Percentiles rank a stretch among this genome's conserved stretches.
Evolutionary conservation across 148 eudicot genomes (phyloP).

Genomic region (Chenopodium berlandieri): DNA sequence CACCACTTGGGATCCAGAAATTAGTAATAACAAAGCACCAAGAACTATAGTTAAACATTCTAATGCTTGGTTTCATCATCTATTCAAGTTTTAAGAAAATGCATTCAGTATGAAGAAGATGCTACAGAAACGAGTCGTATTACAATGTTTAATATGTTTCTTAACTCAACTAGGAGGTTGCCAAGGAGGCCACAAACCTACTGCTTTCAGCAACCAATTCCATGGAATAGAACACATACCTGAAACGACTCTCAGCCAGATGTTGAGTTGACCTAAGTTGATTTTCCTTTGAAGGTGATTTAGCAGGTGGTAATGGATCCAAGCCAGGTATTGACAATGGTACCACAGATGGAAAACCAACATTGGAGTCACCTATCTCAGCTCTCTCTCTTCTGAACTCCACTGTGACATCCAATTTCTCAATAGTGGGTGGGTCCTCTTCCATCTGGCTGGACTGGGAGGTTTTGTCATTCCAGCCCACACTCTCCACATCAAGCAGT

Average conservation of each 20-base stretch:
- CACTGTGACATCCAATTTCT: slow-evolving; percentile 61
- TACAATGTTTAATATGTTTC: too few species aligned
- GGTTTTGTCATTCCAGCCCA: slow-evolving; percentile 28
- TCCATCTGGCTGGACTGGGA: slow-evolving; percentile 36
- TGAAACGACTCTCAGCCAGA: slow-evolving; percentile 61
- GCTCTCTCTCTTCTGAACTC: slow-evolving; percentile 40
- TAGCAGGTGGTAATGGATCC: slow-evolving; percentile 35
- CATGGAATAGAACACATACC: slow-evolving; percentile 38
- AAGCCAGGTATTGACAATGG: slow-evolving; percentile 51
- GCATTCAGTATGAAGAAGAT: not conserved
- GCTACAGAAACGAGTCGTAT: not conserved
- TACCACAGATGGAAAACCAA: slow-evolving; percentile 54
- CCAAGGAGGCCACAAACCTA: not conserved
- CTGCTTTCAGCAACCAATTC: not conserved
- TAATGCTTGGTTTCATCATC: not conserved
- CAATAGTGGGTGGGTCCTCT: slow-evolving; percentile 39
- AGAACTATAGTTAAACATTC: not conserved
- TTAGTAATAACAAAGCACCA: not conserved
- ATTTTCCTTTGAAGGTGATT: slow-evolving; percentile 29
- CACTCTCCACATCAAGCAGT: slow-evolving; percentile 41
- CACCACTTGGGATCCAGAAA: not conserved
- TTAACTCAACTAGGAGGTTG: not conserved
- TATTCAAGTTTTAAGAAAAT: not conserved
- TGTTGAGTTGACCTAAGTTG: slow-evolving; percentile 42
- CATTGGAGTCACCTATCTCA: slow-evolving; percentile 29